Conservation (phyloP, 2,329 filamentous ascomycete genomes). For the Fusarium liriodendri region DNA sequence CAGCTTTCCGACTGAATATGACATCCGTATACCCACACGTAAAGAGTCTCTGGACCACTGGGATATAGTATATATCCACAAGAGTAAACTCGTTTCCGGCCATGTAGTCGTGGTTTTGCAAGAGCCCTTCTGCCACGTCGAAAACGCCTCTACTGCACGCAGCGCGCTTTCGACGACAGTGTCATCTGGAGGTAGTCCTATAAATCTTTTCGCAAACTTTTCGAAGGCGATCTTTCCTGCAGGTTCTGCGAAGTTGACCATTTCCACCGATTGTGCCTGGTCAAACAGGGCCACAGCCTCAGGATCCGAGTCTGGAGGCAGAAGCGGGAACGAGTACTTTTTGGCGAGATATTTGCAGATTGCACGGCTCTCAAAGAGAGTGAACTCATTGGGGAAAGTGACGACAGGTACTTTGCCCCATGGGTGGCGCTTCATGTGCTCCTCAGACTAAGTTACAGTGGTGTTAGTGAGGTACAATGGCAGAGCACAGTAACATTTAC, state of each 20-base stretch:
- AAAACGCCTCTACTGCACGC: slow-evolving; percentile 54
- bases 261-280: slow-evolving; percentile 55
- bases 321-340: slow-evolving; percentile 58
- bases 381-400: slow-evolving; percentile 54
- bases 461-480: slow-evolving; percentile 33
- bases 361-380: slow-evolving; percentile 58
- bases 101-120: slow-evolving; percentile 56
- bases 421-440: slow-evolving; percentile 53
- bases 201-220: slow-evolving; percentile 57
- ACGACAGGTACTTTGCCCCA: slow-evolving; percentile 57
- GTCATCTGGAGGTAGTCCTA: slow-evolving; percentile 56
- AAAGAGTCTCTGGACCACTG: slow-evolving; percentile 56
- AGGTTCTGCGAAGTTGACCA: slow-evolving; percentile 56
- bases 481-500: background rate
- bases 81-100: slow-evolving; percentile 57
- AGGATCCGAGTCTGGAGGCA: slow-evolving; percentile 52
- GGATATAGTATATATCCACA: slow-evolving; percentile 60
- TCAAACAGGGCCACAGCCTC: slow-evolving; percentile 57
- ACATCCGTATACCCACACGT: slow-evolving; percentile 53
- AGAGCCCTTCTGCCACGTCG: slow-evolving; percentile 54
- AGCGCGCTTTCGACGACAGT: slow-evolving; percentile 52
- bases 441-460: slow-evolving; percentile 46
- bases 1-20: slow-evolving; percentile 49
- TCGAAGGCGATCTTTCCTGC: slow-evolving; percentile 57
- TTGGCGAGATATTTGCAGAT: slow-evolving; percentile 59